Percentiles rank a stretch among this genome's conserved stretches.
Evolutionary conservation across 1,284 basidiomycete genomes (phyloP).

Genomic region (Phellopilus nigrolimitatus): DNA sequence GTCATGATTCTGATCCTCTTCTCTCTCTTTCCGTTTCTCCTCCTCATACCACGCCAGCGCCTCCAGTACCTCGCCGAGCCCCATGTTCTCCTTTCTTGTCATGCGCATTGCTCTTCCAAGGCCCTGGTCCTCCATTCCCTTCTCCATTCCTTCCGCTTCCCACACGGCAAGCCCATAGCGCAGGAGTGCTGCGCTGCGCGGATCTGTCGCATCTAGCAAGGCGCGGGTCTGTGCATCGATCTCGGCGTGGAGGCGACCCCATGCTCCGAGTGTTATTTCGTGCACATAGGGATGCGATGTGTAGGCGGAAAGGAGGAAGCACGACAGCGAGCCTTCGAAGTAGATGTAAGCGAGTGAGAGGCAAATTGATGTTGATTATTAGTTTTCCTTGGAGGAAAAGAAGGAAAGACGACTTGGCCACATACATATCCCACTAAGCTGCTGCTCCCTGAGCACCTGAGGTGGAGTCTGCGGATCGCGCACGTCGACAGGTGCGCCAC

Average conservation of each 20-base stretch:
- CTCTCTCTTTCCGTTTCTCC: background rate
- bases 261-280: constrained; percentile 56
- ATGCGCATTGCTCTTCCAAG: constrained; percentile 69
- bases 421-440: constrained; percentile 73
- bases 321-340: constrained; percentile 74
- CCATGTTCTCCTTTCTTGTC: constrained; percentile 69
- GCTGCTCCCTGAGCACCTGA: constrained; percentile 54
- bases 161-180: constrained; percentile 14
- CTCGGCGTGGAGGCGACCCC: constrained; percentile 64
- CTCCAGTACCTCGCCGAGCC: constrained; percentile 47
- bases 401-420: constrained; percentile 19
- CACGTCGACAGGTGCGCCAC: constrained; percentile 24
- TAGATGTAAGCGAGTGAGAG: too few relatives aligned
- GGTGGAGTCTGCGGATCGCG: constrained; percentile 33
- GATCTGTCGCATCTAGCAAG: constrained; percentile 43
- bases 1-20: background rate
- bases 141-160: constrained; percentile 25
- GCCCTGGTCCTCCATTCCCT: constrained; percentile 38
- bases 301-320: constrained; percentile 67
- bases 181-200: constrained; percentile 13
- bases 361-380: background rate
- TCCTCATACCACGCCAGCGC: constrained; percentile 17
- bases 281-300: constrained; percentile 41
- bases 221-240: constrained; percentile 63
- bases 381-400: background rate